A percentile compares a stretch with the other conserved stretches of the same genome.
phyloP scores from a whole-genome alignment of 108 stramenopile genomes.

The Seminavis robusta region DNA sequence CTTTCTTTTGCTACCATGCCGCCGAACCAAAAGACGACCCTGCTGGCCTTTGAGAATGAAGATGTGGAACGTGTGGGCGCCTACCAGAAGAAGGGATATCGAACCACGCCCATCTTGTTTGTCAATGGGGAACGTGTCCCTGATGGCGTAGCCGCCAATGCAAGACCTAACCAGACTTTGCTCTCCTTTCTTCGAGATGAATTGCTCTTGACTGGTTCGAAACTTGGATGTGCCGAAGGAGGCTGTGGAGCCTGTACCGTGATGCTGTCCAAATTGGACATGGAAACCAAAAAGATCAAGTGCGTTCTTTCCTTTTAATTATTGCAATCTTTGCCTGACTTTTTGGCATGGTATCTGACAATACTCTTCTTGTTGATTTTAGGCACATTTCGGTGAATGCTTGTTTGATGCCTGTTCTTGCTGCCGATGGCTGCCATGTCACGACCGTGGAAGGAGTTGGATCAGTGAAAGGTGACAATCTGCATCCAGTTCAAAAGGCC shows the following conservation, averaged over 20 bases:
- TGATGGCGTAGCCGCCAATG: constrained; percentile 34
- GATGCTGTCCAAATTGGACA: constrained; percentile 22
- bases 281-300: not conserved
- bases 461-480: constrained; percentile 51
- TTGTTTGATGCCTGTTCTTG: constrained; percentile 88
- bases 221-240: constrained; percentile 87
- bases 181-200: constrained; percentile 66
- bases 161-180: constrained; percentile 71
- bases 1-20: too few species aligned
- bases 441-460: constrained; percentile 94
- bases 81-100: constrained; percentile 60
- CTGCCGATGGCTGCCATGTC: constrained; percentile 82
- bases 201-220: constrained; percentile 71
- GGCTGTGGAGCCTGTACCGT: constrained; percentile 96
- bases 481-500: constrained; percentile 91
- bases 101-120: constrained; percentile 67
- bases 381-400: constrained; percentile 83
- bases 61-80: constrained; percentile 38
- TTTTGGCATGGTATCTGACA: not conserved
- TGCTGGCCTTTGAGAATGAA: constrained; percentile 64
- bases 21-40: constrained; percentile 16
- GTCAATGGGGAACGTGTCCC: constrained; percentile 69
- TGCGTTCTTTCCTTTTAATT: not conserved
- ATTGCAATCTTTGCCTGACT: not conserved
- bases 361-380: not conserved